Conservation (phyloP, 768 basidiomycete genomes). For the Pisolithus albus region DNA sequence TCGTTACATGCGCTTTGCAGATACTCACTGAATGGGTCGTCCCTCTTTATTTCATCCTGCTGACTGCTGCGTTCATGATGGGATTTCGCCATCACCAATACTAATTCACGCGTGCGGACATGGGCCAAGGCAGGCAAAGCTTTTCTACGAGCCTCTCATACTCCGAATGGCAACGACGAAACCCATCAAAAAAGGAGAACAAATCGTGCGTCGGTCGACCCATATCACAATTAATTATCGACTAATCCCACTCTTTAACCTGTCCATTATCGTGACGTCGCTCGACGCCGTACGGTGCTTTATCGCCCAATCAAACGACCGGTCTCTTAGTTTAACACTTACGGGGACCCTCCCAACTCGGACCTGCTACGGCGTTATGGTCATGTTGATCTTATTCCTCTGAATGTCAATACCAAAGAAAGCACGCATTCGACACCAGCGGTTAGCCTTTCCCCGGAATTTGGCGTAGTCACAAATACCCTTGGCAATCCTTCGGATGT, state of each 20-base stretch:
- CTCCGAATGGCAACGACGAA: constrained; percentile 81
- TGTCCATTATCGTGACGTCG: not conserved
- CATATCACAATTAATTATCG: not conserved
- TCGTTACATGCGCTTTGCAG: not conserved
- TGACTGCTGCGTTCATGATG: not conserved
- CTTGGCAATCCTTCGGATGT: constrained; percentile 73
- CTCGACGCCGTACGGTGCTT: not conserved
- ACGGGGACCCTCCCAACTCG: constrained; percentile 87
- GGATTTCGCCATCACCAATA: not conserved
- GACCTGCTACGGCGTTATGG: constrained; percentile 94
- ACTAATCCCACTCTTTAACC: not conserved
- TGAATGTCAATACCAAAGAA: constrained; percentile 23
- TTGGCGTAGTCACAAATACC: not conserved
- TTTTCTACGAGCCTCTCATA: constrained; percentile 69
- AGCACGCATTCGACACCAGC: constrained; percentile 12
- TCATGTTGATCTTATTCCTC: constrained; percentile 72
- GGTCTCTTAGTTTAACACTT: constrained; percentile 79
- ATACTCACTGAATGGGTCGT: not conserved
- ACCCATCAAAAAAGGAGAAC: constrained; percentile 66
- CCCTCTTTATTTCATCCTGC: not conserved
- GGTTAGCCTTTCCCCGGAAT: constrained; percentile 13
- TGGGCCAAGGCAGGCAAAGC: constrained; percentile 54
- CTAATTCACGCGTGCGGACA: not conserved
- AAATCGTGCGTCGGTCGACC: constrained; percentile 60
- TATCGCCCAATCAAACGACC: too few relatives aligned